Base-by-base conservation (phyloP, 2,329 filamentous ascomycete genomes). In the Phoma sp. region DNA sequence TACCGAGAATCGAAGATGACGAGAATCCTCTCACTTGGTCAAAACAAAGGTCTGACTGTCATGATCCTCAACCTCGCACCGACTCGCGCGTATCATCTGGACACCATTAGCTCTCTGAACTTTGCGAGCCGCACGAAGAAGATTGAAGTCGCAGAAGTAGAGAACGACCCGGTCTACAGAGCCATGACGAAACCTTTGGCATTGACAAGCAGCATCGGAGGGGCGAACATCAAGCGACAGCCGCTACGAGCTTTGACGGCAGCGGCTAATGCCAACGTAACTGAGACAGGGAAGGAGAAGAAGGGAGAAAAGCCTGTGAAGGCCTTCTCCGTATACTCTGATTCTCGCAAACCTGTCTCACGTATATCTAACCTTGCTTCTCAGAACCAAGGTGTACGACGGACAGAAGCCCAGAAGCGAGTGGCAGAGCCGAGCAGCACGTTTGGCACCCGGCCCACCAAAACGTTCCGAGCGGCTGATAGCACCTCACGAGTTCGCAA, bases 1-100 rank as follows among this genome's bases (percentile, higher is more conserved):
- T 98, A 96, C 74, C 85, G 94, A 52, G 94, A 97, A 73, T 95
- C 90, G 49, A 97, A 98, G 80, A 97, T 98, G 94, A 98, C 95
- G 0, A 85, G 94, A 41, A 97, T 98, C 51, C 78, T 98, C 24
- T 94, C 90, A 0, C 78, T 98, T 8, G 94, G 94, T 2, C 94
- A 97, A 78, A 97, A 98, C 78, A 92, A 96, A 62, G 94, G 95
- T 45, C 86, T 96, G 63, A 97, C 93, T 0, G 85, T 98, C 70
- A 98, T 98, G 95, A 95, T 98, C 55, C 82, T 98, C 33, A 98
- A 98, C 70, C 84, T 98, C 2, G 91, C 94, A 0, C 93, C 95
- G 0, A 83, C 96, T n/a, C 87, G 91, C 59, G 92, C 91, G 65
- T 98, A 96, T 72, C 94, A 98, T 70, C 83, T 96, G 35, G 94